A percentile compares a stretch with the other conserved stretches of the same genome.
phyloP scores from a whole-genome alignment of 208 protist genomes.

The Naegleria fowleri region DNA sequence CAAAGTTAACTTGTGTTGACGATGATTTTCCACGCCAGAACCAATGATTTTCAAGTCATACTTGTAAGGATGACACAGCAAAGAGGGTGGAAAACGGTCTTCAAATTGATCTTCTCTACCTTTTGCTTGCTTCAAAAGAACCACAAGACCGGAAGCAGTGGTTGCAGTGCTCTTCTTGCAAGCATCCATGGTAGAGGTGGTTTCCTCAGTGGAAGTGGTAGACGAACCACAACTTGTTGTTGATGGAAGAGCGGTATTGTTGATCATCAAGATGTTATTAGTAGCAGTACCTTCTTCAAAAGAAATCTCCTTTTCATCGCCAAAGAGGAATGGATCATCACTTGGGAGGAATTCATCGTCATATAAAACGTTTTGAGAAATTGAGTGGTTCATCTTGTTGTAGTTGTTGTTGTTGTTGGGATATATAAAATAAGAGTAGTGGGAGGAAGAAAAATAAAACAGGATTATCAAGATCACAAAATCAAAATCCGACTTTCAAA shows the following conservation, averaged over 20 bases:
- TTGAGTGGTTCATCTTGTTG: neutral
- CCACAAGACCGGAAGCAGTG: neutral
- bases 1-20: neutral
- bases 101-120: conserved; percentile 8
- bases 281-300: neutral
- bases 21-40: neutral
- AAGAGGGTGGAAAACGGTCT: neutral
- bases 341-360: neutral
- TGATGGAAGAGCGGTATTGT: neutral
- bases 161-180: neutral
- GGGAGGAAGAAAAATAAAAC: too few species aligned
- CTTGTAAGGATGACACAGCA: conserved; percentile 11
- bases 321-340: neutral
- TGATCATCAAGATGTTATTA: neutral
- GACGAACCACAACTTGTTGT: neutral
- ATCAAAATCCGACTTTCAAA: neutral
- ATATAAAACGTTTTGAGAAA: neutral
- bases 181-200: too few species aligned
- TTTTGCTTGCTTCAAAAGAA: neutral
- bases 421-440: too few species aligned
- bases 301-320: neutral
- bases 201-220: too few species aligned
- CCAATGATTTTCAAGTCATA: conserved; percentile 19
- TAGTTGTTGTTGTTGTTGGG: neutral
- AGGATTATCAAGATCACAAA: neutral